Base-by-base conservation (phyloP, 2,329 filamentous ascomycete species). In the Neobulgaria alba region DNA sequence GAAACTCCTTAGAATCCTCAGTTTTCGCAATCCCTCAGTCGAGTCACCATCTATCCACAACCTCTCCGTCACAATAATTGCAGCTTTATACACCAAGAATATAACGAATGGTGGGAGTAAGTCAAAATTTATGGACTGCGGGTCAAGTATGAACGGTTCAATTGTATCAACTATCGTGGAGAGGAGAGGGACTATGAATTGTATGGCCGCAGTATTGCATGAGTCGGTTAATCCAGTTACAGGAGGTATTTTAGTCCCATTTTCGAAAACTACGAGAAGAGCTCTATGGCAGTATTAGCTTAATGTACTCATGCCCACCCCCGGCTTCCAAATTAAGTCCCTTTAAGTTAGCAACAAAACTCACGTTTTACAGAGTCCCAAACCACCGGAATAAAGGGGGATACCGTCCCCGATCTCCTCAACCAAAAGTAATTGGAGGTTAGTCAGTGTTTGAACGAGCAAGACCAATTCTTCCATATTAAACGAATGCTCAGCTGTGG, bases 11-110 rank as follows among this genome's bases (percentile, higher is more conserved):
- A 52, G 32, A 34, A 39, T 33, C 23, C 29, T 47, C 38, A 52
- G 33, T 8, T 16, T 43, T 33, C 42, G 36, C 17, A 49, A 21
- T 30, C 16, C 36, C 16, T 38, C 40, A n/a, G 38, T 34, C 12
- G 33, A 30, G 21, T 43, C 20, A 36, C 2, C 38, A 30, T 38
- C 26, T 10, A 38, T 41, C 33, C 37, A 39, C 14, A 52, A 33
- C 36, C 43, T 48, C 29, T 47, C 37, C 4, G 45, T 50, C 19
- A 47, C 32, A 12, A 47, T 42, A 16, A 37, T 36, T 35, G 47
- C 47, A 18, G 47, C 38, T 39, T 50, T 52, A 29, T 43, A 52
- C 16, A 50, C 47, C 17, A 45, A 34, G 35, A 43, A 45, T 3
- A 39, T 32, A 18, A 43, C 33, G 21, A 50, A 50, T 29, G 49